Conservation (phyloP, 495 filamentous ascomycete genomes). For the Alectoria sarmentosa region DNA sequence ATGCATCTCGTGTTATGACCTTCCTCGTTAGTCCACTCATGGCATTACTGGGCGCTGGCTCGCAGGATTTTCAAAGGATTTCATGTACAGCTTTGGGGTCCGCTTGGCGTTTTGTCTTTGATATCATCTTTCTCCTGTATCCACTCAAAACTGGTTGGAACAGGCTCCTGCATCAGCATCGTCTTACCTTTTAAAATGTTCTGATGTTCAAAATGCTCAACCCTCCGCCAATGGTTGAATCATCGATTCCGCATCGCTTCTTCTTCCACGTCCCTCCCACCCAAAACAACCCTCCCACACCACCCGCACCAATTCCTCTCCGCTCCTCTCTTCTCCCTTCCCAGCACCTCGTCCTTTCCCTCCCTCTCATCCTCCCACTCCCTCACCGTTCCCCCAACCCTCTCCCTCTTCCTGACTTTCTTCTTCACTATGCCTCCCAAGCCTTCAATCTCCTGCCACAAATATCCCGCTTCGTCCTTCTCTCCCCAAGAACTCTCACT, state of each 20-base stretch:
- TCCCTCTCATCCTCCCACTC: slow-evolving; percentile 76
- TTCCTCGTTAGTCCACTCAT: not conserved
- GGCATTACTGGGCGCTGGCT: slow-evolving; percentile 18
- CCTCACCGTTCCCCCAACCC: slow-evolving; percentile 72
- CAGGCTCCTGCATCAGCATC: not conserved
- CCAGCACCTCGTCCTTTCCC: slow-evolving; percentile 50
- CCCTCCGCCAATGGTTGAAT: not conserved
- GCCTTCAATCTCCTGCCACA: slow-evolving; percentile 77
- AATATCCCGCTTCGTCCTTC: slow-evolving; percentile 58
- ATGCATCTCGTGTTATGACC: not conserved
- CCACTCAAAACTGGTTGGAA: not conserved
- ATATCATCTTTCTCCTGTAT: not conserved
- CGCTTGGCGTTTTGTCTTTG: not conserved
- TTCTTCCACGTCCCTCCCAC: slow-evolving; percentile 16
- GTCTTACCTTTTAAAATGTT: not conserved
- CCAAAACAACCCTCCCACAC: slow-evolving; percentile 23
- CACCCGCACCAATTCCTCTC: slow-evolving; percentile 42
- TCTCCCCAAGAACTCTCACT: slow-evolving; percentile 9
- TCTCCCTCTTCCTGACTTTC: slow-evolving; percentile 54
- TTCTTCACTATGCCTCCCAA: slow-evolving; percentile 79
- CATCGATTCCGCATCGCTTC: not conserved
- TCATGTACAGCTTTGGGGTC: not conserved
- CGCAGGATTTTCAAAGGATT: slow-evolving; percentile 8
- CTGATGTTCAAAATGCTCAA: not conserved
- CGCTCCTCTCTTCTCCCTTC: slow-evolving; percentile 46